Evolutionary conservation across 2,329 filamentous ascomycete species (phyloP), one percentile per base, ranked within the genome.

Genomic region (Westerdykella aurantiaca): DNA sequence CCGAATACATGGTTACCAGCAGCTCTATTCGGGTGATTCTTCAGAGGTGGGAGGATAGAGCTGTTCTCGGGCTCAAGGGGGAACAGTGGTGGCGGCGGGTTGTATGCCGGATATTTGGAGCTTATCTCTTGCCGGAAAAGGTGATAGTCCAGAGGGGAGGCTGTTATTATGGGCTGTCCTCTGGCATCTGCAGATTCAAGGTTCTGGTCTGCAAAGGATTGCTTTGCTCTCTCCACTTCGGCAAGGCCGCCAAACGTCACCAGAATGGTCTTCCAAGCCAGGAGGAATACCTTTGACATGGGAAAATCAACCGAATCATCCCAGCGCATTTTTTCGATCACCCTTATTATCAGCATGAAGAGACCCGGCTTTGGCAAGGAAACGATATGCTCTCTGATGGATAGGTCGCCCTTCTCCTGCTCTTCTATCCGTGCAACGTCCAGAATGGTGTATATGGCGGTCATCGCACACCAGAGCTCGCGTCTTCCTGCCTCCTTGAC

Each of bases 21-120:
- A 44, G 57, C 66, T 48, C 58, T 73, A 58, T 77, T 81, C 1
- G 83, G 78, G 48, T 91, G 83, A 53, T 87, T 88, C 31, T 85
- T 85, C 13, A 95, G 71, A 22, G 88, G 88, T 0, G 93, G 91
- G 7, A 98, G 74, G 34, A 97, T 85, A 1, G 89, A 94, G 49
- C 88, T 93, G 61, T 93, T 90, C 42, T 96, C 90, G 16, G 87
- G 79, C 63, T 97, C 91, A 12, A 97, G 75, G 1, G 89, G 88
- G 47, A 97, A 82, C 5, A 86, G 69, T 1, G 88, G 85, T 42
- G 82, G 83, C 2, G 93, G 93, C 2, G 93, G 90, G 46, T 95
- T 85, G 65, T 98, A 98, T 2, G 93, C 87, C 10, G 93, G 93
- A 64, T 98, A 98, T 69, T 98, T 98, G 2, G 91, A 96, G 13